Evolutionary conservation across 2,329 filamentous ascomycete genomes (phyloP).

Genomic region (Fusarium sarcochroum): DNA sequence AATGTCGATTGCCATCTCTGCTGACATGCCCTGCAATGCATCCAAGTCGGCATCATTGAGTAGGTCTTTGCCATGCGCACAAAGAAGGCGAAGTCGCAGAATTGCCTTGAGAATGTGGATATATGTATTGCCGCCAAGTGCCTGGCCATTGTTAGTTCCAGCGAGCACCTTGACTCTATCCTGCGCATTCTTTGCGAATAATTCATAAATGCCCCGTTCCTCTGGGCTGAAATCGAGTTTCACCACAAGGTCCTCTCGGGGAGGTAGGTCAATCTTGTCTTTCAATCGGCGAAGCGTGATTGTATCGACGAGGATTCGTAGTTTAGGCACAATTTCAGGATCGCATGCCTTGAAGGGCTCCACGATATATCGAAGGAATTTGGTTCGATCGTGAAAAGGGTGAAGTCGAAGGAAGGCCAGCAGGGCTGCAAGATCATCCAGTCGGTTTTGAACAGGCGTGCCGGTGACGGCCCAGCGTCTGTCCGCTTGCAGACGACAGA

Average conservation of each 20-base stretch:
- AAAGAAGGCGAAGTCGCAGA: slow-evolving; percentile 88
- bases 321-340: slow-evolving; percentile 83
- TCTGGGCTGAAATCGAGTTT: slow-evolving; percentile 81
- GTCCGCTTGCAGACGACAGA: slow-evolving; percentile 82
- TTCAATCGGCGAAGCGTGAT: slow-evolving; percentile 93
- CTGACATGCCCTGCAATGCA: slow-evolving; percentile 84
- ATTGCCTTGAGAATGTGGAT: slow-evolving; percentile 95
- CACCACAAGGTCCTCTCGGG: slow-evolving; percentile 79
- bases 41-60: slow-evolving; percentile 87
- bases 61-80: slow-evolving; percentile 93
- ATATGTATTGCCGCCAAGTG: slow-evolving; percentile 87
- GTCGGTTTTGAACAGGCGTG: slow-evolving; percentile 92
- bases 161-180: slow-evolving; percentile 83
- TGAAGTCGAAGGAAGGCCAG: slow-evolving; percentile 87
- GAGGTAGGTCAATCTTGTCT: slow-evolving; percentile 87
- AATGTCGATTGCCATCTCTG: slow-evolving; percentile 88
- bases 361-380: slow-evolving; percentile 85
- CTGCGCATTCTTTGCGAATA: slow-evolving; percentile 85
- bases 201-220: slow-evolving; percentile 84
- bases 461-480: slow-evolving; percentile 98
- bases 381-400: slow-evolving; percentile 84
- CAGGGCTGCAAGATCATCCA: slow-evolving; percentile 90
- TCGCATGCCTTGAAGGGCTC: slow-evolving; percentile 90
- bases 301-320: slow-evolving; percentile 92
- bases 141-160: slow-evolving; percentile 69